Evolutionary conservation across 192 early-diverging fungal genomes (phyloP).

Genomic region (Coemansia sp.): DNA sequence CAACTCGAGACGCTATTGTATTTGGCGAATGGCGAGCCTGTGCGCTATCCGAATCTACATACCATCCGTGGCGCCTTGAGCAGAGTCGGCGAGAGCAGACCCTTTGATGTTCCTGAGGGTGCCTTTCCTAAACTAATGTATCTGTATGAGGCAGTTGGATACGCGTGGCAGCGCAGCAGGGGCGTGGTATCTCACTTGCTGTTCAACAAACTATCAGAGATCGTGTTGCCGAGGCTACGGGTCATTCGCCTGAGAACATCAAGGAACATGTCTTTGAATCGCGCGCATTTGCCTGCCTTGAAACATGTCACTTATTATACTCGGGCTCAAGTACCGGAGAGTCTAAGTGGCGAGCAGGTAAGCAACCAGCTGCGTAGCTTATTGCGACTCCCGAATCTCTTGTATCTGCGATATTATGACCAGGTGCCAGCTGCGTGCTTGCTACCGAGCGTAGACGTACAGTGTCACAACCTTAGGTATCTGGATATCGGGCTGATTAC

Average conservation of each 20-base stretch:
- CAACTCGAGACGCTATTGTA: not conserved
- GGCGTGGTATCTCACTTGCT: conserved; percentile 24
- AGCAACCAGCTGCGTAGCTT: conserved; percentile 10
- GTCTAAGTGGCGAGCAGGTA: not conserved
- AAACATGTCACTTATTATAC: conserved; percentile 14
- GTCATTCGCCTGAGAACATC: conserved; percentile 8
- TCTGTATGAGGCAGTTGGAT: conserved; percentile 8
- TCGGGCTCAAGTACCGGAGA: not conserved
- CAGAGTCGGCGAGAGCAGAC: not conserved
- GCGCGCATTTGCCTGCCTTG: conserved; percentile 7
- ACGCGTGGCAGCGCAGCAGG: conserved; percentile 12
- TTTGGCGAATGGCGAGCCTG: not conserved
- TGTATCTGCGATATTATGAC: conserved; percentile 17
- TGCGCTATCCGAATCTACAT: conserved; percentile 7
- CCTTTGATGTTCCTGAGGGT: not conserved
- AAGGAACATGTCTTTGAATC: not conserved
- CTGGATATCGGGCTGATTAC: conserved; percentile 24
- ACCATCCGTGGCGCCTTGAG: conserved; percentile 18
- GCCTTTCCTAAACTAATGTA: conserved; percentile 19
- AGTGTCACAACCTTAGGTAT: conserved; percentile 5
- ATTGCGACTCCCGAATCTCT: not conserved
- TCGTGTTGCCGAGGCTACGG: conserved; percentile 4
- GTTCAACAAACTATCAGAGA: conserved; percentile 8
- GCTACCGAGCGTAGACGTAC: not conserved
- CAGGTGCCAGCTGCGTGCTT: conserved; percentile 12